Evolutionary conservation across 2,329 filamentous ascomycete genomes (phyloP).

Genomic region (Aureobasidium sp.): DNA sequence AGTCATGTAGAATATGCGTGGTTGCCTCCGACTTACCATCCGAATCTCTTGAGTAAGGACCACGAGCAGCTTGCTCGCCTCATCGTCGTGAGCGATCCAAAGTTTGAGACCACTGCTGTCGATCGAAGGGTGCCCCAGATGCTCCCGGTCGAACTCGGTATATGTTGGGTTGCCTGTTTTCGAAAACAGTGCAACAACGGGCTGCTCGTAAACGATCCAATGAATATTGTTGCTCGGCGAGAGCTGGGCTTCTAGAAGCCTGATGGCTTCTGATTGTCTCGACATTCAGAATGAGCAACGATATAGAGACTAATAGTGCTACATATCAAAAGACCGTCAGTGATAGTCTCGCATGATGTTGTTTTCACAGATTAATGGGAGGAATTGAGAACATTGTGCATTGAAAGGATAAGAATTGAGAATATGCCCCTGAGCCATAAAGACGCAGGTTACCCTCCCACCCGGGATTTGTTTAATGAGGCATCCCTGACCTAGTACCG

Average conservation of each 20-base stretch:
- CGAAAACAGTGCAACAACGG: slow-evolving; percentile 3
- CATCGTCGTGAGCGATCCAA: background rate
- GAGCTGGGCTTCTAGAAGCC: background rate
- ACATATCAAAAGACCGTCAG: background rate
- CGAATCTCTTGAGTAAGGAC: background rate
- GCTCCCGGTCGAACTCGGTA: background rate
- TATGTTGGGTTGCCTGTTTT: background rate
- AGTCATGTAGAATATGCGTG: background rate
- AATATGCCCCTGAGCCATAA: too few species aligned
- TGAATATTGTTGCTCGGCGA: background rate
- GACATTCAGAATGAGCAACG: background rate
- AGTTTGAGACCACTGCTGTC: background rate
- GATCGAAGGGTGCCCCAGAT: background rate
- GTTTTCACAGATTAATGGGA: background rate
- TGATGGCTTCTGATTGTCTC: background rate
- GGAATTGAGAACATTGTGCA: too few species aligned
- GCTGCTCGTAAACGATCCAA: background rate
- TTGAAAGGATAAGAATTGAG: too few species aligned
- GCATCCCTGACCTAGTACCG: background rate
- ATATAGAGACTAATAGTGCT: background rate
- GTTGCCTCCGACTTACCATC: background rate
- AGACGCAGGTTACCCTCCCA: background rate
- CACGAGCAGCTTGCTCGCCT: background rate
- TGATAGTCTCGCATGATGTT: background rate
- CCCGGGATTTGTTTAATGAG: background rate